These are phyloP conservation scores for Phlebopus sp. DNA, from an alignment of 1,284 basidiomycete genomes.

Conservation along the genomic window DNA sequence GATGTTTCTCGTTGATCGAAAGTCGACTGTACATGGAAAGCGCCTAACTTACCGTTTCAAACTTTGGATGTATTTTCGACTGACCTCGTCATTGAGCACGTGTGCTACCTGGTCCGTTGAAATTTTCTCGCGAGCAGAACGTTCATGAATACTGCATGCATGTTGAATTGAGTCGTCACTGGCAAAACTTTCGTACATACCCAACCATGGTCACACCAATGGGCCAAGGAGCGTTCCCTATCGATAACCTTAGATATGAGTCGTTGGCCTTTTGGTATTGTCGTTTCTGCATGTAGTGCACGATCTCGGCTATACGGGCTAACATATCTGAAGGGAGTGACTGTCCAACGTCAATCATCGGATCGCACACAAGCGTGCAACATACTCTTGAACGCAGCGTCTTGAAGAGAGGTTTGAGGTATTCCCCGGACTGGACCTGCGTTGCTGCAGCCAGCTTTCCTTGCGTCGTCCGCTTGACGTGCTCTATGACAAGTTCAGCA, in stretches of 20 bases:
- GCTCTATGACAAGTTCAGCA: constrained; percentile 42
- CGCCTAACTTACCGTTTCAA: constrained; percentile 79
- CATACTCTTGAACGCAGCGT: constrained; percentile 79
- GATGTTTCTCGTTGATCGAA: constrained; percentile 7
- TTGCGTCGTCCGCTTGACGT: constrained; percentile 82
- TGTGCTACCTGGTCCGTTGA: constrained; percentile 96
- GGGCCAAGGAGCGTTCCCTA: constrained; percentile 99
- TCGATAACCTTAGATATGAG: constrained; percentile 92
- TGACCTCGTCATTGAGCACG: constrained; percentile 98
- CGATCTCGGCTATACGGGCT: constrained; percentile 89
- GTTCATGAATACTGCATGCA: constrained; percentile 84
- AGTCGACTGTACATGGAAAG: background rate
- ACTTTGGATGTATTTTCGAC: constrained; percentile 98
- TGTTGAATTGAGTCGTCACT: constrained; percentile 4
- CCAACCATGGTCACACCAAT: constrained; percentile 99
- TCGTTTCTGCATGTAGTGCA: constrained; percentile 93
- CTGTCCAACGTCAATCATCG: constrained; percentile 39
- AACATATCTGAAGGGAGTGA: constrained; percentile 85
- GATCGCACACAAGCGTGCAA: constrained; percentile 17
- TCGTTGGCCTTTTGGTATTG: constrained; percentile 96
- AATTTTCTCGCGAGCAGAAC: constrained; percentile 96
- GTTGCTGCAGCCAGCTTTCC: constrained; percentile 95
- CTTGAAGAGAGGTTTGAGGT: constrained; percentile 96
- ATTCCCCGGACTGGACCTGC: constrained; percentile 93
- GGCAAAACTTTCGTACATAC: constrained; percentile 43